phyloP scores from a whole-genome alignment of 2,329 filamentous ascomycete species.

The Myotisia sp. region DNA sequence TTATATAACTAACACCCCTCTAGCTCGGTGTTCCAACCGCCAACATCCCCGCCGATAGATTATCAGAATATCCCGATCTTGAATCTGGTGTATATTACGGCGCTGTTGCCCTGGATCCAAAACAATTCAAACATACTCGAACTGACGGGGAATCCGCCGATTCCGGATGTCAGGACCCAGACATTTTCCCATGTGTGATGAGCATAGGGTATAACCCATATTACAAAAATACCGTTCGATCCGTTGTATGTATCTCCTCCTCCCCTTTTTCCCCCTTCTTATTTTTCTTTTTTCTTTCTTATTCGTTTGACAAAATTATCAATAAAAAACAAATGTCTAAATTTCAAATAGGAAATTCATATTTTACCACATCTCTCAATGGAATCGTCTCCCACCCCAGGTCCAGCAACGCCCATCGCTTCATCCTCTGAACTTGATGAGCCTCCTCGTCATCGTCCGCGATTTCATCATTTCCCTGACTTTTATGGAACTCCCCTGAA shows the following conservation, averaged over 20 bases:
- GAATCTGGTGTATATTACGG: conserved; percentile 86
- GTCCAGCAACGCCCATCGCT: conserved; percentile 1
- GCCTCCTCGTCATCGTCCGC: conserved; percentile 14
- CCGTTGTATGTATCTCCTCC: conserved; percentile 40
- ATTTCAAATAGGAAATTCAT: conserved; percentile 53
- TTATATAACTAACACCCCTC: neutral
- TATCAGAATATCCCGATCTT: conserved; percentile 48
- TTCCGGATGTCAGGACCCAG: conserved; percentile 1
- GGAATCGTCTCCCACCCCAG: conserved; percentile 20
- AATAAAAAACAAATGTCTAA: neutral
- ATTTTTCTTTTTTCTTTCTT: conserved; percentile 13
- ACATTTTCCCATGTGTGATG: conserved; percentile 75
- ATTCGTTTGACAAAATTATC: neutral
- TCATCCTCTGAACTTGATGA: neutral
- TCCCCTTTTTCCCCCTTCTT: conserved; percentile 1
- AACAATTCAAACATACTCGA: conserved; percentile 19
- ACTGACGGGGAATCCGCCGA: conserved; percentile 3
- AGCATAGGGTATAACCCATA: conserved; percentile 94
- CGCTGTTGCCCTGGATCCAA: conserved; percentile 57
- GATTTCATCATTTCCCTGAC: conserved; percentile 41
- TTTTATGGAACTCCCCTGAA: conserved; percentile 78
- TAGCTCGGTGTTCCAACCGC: conserved; percentile 92
- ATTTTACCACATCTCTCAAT: conserved; percentile 58
- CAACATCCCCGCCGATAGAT: conserved; percentile 57
- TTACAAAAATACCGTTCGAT: conserved; percentile 80